phyloP scores from a whole-genome alignment of 176 grass and related monocot species.

The Areca catechu region DNA sequence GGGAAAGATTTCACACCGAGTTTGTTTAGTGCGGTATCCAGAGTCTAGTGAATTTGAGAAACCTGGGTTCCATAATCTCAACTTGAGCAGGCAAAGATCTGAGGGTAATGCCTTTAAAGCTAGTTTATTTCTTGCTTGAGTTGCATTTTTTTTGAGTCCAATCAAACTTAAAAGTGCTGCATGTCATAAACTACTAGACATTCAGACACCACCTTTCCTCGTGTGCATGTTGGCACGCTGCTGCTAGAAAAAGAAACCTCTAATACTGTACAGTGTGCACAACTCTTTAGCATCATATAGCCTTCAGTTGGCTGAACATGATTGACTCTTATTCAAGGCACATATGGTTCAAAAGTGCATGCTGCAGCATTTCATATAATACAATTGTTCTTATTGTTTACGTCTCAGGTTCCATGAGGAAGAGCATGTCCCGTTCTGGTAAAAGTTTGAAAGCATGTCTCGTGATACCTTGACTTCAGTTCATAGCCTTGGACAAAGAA shows the following conservation, averaged over 20 bases:
- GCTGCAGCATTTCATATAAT: no score
- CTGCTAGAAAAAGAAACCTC: no score
- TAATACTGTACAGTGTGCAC: no score
- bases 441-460: slow-evolving; percentile 28
- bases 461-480: slow-evolving; percentile 15
- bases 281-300: no score
- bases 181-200: no score
- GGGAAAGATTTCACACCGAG: slow-evolving; percentile 60
- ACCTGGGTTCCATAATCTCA: slow-evolving; percentile 25
- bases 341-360: no score
- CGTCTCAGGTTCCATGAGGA: slow-evolving; percentile 29
- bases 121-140: background rate
- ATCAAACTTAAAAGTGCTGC: background rate
- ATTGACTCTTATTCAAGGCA: no score
- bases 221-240: no score
- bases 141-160: background rate
- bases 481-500: slow-evolving; percentile 15
- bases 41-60: slow-evolving; percentile 46
- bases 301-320: no score
- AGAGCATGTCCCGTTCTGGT: slow-evolving; percentile 33
- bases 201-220: no score
- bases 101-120: slow-evolving; percentile 33
- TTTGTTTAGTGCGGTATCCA: slow-evolving; percentile 66
- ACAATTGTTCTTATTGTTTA: background rate
- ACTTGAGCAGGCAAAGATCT: slow-evolving; percentile 41